Base-by-base conservation (phyloP, 257 asterid genomes). In the Capsicum chinense region DNA sequence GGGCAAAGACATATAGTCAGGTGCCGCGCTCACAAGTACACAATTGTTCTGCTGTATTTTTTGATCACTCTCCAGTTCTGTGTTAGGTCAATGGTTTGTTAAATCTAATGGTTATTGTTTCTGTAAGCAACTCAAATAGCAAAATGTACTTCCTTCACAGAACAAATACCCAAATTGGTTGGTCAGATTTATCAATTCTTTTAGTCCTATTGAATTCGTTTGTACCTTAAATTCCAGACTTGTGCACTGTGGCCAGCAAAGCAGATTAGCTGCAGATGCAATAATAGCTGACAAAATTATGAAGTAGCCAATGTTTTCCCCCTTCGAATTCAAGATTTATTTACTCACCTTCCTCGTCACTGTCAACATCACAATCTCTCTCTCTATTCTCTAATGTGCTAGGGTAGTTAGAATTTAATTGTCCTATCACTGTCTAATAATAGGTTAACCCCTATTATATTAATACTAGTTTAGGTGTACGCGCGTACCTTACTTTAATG, bases 331-430 rank as follows among this genome's bases (percentile, higher is more conserved):
- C 64, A 54, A 76, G 64, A 76, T 76, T 50, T 76, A 52, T 15
- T 52, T 76, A 26, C 64, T 17, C 64, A 76, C 48, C 81, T 52
- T 54, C 64, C 48, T 76, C 81, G 81, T 76, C 81, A 76, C 81
- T 26, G 63, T 76, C 81, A 54, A 52, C 81, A 76, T 76, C 81
- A 76, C 63, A 26, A 52, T 76, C 48, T 52, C 81, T 19, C 80
- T 50, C 44, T 74, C 0, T 52, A 52, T 52, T 52, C 44, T 76
- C 15, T 26, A 52, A 52, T 52, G 26, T 52, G 42, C 70, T 21
- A 10, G 73, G 64, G 26, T 76, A 52, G 48, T 3, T 21, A 52
- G 63, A 76, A 76, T 52, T 76, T 52, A 52, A 13, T 52, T 12
- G 64, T 26, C 81, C 17, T 52, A 76, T 33, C 62, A 15, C 48